Conservation (phyloP, 257 asterid species). For the Thymus mandschuricus region DNA sequence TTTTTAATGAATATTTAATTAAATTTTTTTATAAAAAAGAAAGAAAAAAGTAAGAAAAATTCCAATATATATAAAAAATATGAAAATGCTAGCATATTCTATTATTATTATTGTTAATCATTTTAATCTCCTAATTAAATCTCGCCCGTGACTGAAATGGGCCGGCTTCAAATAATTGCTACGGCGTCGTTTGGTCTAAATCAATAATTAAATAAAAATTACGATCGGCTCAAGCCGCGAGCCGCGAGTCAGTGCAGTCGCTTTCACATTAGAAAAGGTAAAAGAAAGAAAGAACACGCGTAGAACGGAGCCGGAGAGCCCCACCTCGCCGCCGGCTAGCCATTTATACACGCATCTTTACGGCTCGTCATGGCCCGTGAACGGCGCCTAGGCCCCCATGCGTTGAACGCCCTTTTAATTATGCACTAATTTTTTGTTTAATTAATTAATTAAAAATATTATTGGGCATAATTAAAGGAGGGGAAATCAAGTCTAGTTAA, state of each 20-base stretch:
- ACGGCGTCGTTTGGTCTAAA: not conserved
- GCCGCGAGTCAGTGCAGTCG: constrained; percentile 17
- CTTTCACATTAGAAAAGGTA: constrained; percentile 25
- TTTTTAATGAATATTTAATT: too few species aligned
- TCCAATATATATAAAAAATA: too few species aligned
- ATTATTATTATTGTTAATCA: too few species aligned
- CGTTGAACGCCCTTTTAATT: constrained; percentile 16
- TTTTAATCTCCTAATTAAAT: too few species aligned
- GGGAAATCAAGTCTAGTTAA: not conserved
- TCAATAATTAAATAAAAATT: not conserved
- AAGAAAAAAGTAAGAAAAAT: too few species aligned
- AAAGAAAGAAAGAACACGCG: constrained; percentile 37
- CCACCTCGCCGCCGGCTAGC: constrained; percentile 41
- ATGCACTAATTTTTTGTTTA: not conserved
- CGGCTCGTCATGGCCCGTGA: constrained; percentile 40
- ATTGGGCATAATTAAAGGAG: too few species aligned
- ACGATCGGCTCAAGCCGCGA: constrained; percentile 29
- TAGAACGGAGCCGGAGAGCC: constrained; percentile 24
- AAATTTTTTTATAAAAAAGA: too few species aligned
- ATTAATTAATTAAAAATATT: not conserved
- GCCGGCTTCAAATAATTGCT: not conserved
- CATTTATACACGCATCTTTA: constrained; percentile 25
- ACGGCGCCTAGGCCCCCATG: constrained; percentile 50
- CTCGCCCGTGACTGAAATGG: too few species aligned
- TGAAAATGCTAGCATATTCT: too few species aligned